phyloP scores from a whole-genome alignment of 495 filamentous ascomycete genomes.

The Neurospora sp. region DNA sequence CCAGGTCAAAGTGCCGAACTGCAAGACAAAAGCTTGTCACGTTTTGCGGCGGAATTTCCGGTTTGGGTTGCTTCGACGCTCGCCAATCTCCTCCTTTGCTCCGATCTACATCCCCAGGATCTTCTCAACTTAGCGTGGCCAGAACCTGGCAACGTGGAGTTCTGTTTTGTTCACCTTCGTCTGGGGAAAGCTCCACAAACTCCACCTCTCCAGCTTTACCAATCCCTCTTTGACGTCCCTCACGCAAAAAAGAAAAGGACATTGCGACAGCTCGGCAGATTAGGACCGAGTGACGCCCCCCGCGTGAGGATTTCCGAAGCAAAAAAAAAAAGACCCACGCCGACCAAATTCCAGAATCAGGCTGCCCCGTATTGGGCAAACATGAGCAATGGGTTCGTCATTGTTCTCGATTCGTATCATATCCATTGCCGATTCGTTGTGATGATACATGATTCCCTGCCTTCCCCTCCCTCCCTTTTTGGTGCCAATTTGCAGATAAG shows the following conservation, averaged over 20 bases:
- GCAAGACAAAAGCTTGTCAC: neutral
- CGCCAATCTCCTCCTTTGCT: neutral
- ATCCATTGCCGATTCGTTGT: neutral
- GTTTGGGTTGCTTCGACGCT: neutral
- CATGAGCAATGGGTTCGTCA: conserved; percentile 10
- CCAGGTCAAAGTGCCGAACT: neutral
- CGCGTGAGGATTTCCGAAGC: neutral
- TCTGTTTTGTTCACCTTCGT: neutral
- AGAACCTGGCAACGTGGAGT: neutral
- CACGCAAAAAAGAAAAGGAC: neutral
- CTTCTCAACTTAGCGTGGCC: neutral
- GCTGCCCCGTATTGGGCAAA: conserved; percentile 1
- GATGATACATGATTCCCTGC: neutral
- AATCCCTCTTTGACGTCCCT: neutral
- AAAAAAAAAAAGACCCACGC: neutral
- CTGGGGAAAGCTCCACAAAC: neutral
- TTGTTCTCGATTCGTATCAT: neutral
- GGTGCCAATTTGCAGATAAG: neutral
- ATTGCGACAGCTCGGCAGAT: neutral
- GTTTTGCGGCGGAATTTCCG: neutral
- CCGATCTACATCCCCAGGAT: neutral
- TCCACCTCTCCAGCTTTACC: neutral
- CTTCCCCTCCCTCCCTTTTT: neutral
- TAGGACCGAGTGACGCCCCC: neutral
- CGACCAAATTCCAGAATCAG: neutral